These are phyloP conservation scores for Draba incana DNA, from an alignment of 345 rosid species.

Conservation along the genomic window DNA sequence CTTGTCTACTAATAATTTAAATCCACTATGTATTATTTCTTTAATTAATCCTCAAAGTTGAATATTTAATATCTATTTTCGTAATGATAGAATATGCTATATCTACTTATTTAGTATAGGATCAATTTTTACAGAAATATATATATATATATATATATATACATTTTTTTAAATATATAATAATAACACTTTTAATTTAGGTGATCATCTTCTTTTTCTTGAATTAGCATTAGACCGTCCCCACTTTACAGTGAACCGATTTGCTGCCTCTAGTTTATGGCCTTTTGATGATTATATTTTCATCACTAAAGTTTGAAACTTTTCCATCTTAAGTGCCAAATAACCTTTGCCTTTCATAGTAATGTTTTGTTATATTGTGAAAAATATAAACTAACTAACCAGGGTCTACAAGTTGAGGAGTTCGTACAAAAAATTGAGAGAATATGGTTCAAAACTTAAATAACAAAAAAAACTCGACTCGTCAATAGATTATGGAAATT, in stretches of 20 bases:
- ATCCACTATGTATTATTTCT: conserved; percentile 26
- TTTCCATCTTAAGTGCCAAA: no score
- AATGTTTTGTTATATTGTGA: not conserved
- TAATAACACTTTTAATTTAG: conserved; percentile 10
- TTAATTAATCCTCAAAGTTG: conserved; percentile 1
- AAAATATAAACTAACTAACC: no score
- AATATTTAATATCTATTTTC: conserved; percentile 5
- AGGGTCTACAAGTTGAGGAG: no score
- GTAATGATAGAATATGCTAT: conserved; percentile 8
- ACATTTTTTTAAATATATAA: no score
- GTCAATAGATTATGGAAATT: no score
- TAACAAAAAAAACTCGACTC: no score
- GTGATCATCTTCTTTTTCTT: conserved; percentile 26
- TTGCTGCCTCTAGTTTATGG: conserved; percentile 27
- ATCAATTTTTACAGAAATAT: no score
- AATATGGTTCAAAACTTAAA: no score
- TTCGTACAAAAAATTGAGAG: no score
- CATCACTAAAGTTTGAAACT: conserved; percentile 3
- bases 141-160: no score
- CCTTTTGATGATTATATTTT: conserved; percentile 22
- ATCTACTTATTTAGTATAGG: not conserved
- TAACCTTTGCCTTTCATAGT: not conserved
- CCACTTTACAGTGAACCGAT: conserved; percentile 33
- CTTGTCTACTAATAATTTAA: conserved; percentile 31
- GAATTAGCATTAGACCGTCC: conserved; percentile 30